Percentiles rank a stretch among this genome's conserved stretches.
Evolutionary conservation across 768 basidiomycete genomes (phyloP).

Genomic region (Hysterangium stoloniferum): DNA sequence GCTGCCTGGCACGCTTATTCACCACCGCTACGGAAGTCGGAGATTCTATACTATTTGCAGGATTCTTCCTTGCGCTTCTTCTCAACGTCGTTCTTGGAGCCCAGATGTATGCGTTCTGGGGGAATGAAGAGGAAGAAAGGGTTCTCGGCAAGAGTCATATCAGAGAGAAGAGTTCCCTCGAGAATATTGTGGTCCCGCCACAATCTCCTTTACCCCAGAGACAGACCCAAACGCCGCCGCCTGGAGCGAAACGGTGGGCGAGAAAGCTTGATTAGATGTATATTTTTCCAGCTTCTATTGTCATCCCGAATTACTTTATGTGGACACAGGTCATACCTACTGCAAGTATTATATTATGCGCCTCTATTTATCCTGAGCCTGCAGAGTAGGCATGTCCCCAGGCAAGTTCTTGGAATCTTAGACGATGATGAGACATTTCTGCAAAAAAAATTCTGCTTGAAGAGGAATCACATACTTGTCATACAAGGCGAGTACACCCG

Average conservation of each 20-base stretch:
- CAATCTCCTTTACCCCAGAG: slow-evolving; percentile 34
- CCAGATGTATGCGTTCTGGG: slow-evolving; percentile 86
- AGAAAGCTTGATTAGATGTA: slow-evolving; percentile 56
- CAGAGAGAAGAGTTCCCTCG: slow-evolving; percentile 17
- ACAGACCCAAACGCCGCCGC: slow-evolving; percentile 26
- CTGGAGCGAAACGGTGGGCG: slow-evolving; percentile 58
- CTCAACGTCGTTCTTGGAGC: slow-evolving; percentile 78
- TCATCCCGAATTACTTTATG: background rate
- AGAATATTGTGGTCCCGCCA: slow-evolving; percentile 38
- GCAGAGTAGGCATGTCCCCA: slow-evolving; percentile 8
- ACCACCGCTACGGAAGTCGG: slow-evolving; percentile 88
- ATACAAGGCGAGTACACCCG: slow-evolving; percentile 6
- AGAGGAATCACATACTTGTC: slow-evolving; percentile 4
- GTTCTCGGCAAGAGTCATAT: slow-evolving; percentile 14
- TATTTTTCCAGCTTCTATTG: slow-evolving; percentile 1
- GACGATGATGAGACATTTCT: background rate
- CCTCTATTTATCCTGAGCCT: slow-evolving; percentile 3
- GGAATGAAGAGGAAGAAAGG: slow-evolving; percentile 33
- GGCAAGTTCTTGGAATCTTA: slow-evolving; percentile 9
- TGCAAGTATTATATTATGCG: background rate
- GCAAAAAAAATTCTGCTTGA: background rate
- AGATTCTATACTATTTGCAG: slow-evolving; percentile 71
- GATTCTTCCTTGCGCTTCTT: slow-evolving; percentile 74
- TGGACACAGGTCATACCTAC: background rate
- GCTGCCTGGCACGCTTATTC: slow-evolving; percentile 88